phyloP scores from a whole-genome alignment of 495 filamentous ascomycete species.

The Geoglossum glabrum region DNA sequence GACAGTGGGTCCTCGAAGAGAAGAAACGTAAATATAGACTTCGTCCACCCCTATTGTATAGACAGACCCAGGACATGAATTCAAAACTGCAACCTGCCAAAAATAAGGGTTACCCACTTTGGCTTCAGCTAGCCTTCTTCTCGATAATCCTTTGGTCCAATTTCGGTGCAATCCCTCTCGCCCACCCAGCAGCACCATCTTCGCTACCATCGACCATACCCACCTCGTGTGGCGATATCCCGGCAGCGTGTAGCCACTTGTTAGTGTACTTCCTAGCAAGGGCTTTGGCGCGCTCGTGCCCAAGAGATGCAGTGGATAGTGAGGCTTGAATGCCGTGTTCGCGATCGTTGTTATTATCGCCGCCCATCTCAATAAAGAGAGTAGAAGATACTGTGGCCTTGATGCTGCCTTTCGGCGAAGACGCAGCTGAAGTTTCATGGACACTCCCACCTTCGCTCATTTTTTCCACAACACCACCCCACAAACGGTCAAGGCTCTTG shows the following conservation, averaged over 20 bases:
- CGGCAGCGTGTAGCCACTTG: slow-evolving; percentile 58
- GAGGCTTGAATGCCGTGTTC: slow-evolving; percentile 14
- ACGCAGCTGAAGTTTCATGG: not conserved
- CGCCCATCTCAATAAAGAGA: too few species aligned
- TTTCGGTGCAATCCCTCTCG: slow-evolving; percentile 50
- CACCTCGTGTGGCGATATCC: slow-evolving; percentile 28
- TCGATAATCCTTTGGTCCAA: slow-evolving; percentile 53
- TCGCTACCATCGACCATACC: slow-evolving; percentile 27
- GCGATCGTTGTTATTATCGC: slow-evolving; percentile 20
- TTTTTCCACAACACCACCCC: slow-evolving; percentile 35
- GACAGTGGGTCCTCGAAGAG: too few species aligned
- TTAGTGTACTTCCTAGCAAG: slow-evolving; percentile 39
- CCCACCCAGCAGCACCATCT: slow-evolving; percentile 48
- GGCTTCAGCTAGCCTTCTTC: too few species aligned
- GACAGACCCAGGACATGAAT: too few species aligned
- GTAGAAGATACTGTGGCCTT: slow-evolving; percentile 6
- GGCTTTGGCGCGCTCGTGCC: slow-evolving; percentile 18
- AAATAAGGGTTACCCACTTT: too few species aligned
- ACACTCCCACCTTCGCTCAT: slow-evolving; percentile 20
- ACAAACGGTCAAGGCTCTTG: slow-evolving; percentile 35
- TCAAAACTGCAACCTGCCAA: too few species aligned
- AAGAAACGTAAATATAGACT: too few species aligned
- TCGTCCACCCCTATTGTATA: too few species aligned
- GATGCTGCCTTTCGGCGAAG: not conserved
- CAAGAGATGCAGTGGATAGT: not conserved